A percentile compares a stretch with the other conserved stretches of the same genome.
Conservation (phyloP, 139 green algal species). For the Tetradesmus obliquus region DNA sequence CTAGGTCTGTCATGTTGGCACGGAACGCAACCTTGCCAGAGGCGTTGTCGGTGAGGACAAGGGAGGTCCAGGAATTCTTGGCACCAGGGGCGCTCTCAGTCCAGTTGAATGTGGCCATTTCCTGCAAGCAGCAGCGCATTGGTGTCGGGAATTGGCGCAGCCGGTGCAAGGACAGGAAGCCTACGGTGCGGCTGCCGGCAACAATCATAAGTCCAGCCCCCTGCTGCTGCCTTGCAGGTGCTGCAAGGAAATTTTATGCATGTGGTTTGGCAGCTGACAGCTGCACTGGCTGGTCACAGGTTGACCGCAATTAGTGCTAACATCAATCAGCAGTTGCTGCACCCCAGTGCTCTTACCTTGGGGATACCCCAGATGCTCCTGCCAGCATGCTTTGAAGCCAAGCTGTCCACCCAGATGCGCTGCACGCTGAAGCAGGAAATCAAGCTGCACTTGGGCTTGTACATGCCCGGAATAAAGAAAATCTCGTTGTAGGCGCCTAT, state of each 20-base stretch:
- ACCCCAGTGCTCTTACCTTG: not conserved
- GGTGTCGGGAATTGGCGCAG: not conserved
- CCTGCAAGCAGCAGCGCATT: slow-evolving; percentile 4
- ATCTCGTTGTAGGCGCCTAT: slow-evolving; percentile 4
- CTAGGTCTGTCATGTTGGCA: slow-evolving; percentile 32
- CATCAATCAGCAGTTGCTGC: not conserved
- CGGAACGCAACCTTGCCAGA: not conserved
- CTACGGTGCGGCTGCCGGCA: no score
- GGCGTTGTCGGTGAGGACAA: not conserved
- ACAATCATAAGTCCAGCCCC: no score
- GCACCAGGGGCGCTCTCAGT: not conserved
- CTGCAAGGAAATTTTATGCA: no score
- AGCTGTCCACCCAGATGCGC: slow-evolving; percentile 21
- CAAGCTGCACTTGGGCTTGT: not conserved
- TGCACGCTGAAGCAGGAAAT: not conserved
- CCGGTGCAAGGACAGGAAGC: not conserved
- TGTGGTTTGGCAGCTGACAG: no score
- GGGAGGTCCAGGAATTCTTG: not conserved
- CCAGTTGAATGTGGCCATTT: slow-evolving; percentile 24
- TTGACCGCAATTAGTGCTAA: not conserved
- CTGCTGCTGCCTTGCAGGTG: no score
- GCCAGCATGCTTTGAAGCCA: not conserved
- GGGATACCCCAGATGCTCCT: slow-evolving; percentile 23
- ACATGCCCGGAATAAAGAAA: not conserved
- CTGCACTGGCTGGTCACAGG: not conserved